Evolutionary conservation across 345 rosid species (phyloP).

Genomic region (Lepidium didymum): DNA sequence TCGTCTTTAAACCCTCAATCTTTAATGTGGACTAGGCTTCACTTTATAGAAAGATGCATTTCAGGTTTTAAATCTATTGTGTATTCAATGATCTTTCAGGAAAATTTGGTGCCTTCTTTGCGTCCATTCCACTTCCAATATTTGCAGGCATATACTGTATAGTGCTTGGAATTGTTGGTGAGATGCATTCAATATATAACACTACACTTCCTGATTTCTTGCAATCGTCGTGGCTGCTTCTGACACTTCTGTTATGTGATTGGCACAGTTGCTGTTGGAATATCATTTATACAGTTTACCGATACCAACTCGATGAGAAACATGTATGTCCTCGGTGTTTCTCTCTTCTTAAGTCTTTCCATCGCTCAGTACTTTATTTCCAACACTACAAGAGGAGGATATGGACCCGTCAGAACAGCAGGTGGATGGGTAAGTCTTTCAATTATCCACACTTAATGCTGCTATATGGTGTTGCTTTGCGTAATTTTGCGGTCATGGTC

Average conservation of each 20-base stretch:
- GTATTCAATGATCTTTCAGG: conserved; percentile 37
- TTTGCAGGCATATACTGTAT: conserved; percentile 90
- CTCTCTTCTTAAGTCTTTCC: conserved; percentile 83
- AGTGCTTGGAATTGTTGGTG: conserved; percentile 85
- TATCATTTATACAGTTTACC: conserved; percentile 80
- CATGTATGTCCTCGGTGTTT: conserved; percentile 70
- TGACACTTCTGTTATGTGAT: conserved; percentile 1
- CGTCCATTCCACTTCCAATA: conserved; percentile 90
- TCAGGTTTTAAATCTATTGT: background rate
- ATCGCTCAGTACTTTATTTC: conserved; percentile 66
- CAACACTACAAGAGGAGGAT: conserved; percentile 41
- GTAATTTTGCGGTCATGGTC: background rate
- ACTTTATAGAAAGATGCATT: background rate
- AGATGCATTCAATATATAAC: conserved; percentile 18
- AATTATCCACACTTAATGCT: background rate
- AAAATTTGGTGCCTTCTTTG: conserved; percentile 94
- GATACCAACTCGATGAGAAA: conserved; percentile 86
- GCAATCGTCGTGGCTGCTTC: background rate
- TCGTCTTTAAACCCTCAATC: conserved; percentile 11
- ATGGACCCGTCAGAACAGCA: conserved; percentile 71
- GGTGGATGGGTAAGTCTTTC: conserved; percentile 82
- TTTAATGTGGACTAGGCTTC: background rate
- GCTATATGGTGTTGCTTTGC: background rate
- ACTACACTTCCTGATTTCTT: background rate
- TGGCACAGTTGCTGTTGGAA: conserved; percentile 68